Conservation (phyloP, 2,329 filamentous ascomycete species). For the Didymellaceae sp. region DNA sequence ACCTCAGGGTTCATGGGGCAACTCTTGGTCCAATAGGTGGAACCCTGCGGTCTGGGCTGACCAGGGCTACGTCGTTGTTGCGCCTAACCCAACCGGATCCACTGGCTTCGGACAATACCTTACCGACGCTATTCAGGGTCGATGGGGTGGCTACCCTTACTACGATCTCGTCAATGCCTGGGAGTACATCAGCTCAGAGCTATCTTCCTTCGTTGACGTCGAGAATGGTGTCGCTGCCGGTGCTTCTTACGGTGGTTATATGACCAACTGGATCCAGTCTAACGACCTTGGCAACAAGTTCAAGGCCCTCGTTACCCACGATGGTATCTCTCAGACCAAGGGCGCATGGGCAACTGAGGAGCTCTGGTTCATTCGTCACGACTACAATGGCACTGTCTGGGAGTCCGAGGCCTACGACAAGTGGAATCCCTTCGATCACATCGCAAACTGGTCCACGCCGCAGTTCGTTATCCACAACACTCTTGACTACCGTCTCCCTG, state of each 20-base stretch:
- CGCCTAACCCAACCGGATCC: slow-evolving; percentile 82
- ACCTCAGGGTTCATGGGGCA: slow-evolving; percentile 75
- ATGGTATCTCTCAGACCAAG: slow-evolving; percentile 75
- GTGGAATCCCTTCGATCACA: slow-evolving; percentile 65
- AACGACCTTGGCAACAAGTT: slow-evolving; percentile 82
- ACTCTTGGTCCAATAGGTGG: slow-evolving; percentile 83
- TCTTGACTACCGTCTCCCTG: slow-evolving; percentile 84
- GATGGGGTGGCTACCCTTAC: slow-evolving; percentile 90
- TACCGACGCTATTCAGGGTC: slow-evolving; percentile 74
- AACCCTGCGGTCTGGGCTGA: slow-evolving; percentile 86
- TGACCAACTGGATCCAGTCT: slow-evolving; percentile 84
- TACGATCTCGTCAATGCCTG: slow-evolving; percentile 80
- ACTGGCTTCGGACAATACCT: slow-evolving; percentile 84
- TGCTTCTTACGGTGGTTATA: slow-evolving; percentile 58
- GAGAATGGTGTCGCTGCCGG: slow-evolving; percentile 75
- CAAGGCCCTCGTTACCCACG: slow-evolving; percentile 86
- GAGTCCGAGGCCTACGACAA: slow-evolving; percentile 55
- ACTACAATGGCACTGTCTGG: slow-evolving; percentile 47
- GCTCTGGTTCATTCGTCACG: slow-evolving; percentile 59
- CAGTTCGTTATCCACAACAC: slow-evolving; percentile 90
- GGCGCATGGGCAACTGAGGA: slow-evolving; percentile 57
- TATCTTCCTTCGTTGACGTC: slow-evolving; percentile 72
- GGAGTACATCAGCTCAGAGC: slow-evolving; percentile 69
- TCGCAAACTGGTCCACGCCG: slow-evolving; percentile 80
- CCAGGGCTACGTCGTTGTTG: slow-evolving; percentile 82